phyloP scores from a whole-genome alignment of 2,329 filamentous ascomycete species.

The Geosmithia putterillii region DNA sequence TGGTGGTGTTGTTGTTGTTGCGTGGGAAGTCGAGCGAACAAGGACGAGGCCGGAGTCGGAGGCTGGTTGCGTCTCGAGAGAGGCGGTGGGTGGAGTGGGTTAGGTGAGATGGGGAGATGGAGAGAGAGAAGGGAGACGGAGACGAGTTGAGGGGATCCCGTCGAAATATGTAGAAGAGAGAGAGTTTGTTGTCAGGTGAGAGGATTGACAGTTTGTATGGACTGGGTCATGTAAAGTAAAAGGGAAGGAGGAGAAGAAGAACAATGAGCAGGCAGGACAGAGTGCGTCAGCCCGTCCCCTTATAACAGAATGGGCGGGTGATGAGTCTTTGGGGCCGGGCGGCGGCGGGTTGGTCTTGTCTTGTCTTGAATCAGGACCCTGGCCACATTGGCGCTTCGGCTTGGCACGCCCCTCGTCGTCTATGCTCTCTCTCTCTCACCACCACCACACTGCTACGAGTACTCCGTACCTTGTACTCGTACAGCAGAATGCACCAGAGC shows the following conservation, averaged over 20 bases:
- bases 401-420: no score
- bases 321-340: not conserved
- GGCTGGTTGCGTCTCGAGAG: not conserved
- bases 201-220: no score
- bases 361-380: conserved; percentile 1
- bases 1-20: not conserved
- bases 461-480: not conserved
- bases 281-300: not conserved
- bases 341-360: not conserved
- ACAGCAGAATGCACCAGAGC: no score
- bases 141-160: not conserved
- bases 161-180: not conserved
- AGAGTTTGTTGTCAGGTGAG: conserved; percentile 3
- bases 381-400: no score
- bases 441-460: not conserved
- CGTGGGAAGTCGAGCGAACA: no score
- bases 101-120: no score
- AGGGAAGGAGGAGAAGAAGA: not conserved
- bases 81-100: not conserved
- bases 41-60: not conserved
- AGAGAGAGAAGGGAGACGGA: not conserved
- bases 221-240: not conserved
- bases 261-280: not conserved
- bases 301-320: not conserved
- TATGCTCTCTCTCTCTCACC: no score